Conservation (phyloP, 192 early-diverging fungal species). For the Coemansia sp. region DNA sequence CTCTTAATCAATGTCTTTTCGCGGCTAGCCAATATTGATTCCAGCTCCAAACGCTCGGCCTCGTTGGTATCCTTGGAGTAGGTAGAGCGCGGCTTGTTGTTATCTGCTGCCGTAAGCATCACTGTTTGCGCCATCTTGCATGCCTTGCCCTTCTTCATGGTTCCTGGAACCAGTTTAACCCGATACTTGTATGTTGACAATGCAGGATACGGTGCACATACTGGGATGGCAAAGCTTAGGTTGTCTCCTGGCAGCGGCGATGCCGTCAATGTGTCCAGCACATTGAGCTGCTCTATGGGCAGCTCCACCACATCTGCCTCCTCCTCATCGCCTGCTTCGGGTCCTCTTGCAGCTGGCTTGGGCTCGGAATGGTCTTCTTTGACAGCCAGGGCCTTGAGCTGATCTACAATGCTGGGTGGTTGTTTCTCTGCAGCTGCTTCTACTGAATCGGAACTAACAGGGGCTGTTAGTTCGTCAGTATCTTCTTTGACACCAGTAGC, state of each 20-base stretch:
- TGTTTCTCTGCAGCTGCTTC: not conserved
- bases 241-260: conserved; percentile 76
- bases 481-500: conserved; percentile 55
- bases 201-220: conserved; percentile 88
- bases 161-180: conserved; percentile 88
- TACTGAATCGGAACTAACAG: not conserved
- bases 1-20: conserved; percentile 78
- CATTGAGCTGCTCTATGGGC: conserved; percentile 52
- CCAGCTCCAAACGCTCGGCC: conserved; percentile 37
- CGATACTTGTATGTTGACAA: conserved; percentile 91
- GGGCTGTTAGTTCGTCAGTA: conserved; percentile 15
- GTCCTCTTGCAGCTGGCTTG: not conserved
- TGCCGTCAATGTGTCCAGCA: conserved; percentile 79
- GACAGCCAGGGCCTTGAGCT: conserved; percentile 17
- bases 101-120: conserved; percentile 41
- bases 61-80: conserved; percentile 16
- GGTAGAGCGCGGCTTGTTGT: conserved; percentile 21
- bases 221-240: conserved; percentile 80
- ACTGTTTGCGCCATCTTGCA: conserved; percentile 57
- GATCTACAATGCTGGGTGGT: conserved; percentile 25
- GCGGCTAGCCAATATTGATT: conserved; percentile 44
- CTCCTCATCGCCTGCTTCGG: conserved; percentile 14
- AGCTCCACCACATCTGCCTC: conserved; percentile 42
- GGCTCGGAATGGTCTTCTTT: not conserved
- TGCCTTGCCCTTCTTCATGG: conserved; percentile 88